Evolutionary conservation across 306 rosid genomes (phyloP), one percentile per base, ranked within the genome.

Genomic region (Lagenaria siceraria): DNA sequence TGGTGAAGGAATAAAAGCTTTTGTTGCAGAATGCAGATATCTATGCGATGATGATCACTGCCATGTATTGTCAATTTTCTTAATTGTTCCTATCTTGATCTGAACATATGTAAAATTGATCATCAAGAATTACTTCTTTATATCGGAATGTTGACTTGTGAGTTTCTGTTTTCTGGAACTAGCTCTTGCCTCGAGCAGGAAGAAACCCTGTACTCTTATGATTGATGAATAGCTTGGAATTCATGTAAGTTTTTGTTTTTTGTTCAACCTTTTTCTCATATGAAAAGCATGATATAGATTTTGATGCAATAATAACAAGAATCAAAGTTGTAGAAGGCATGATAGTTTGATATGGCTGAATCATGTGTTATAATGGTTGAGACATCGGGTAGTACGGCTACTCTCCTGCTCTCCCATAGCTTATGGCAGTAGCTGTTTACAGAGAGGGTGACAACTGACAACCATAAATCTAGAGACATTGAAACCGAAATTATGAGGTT

Each of bases 121-220:
- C 61, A 18, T 73, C 62, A 29, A 73, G 48, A 73, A 73, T 73
- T 73, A 52, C 60, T 73, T 73, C 55, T 71, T 5, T 29, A 73
- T 73, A 51, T 51, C 46, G 51, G 17, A 51, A 29, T 51, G 77
- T 73, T 51, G 43, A 29, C 18, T 29, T 27, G 15, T 29, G 59
- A 51, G 77, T 73, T 48, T 49, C 33, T 29, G 61, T 73, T 36
- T 17, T 73, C 77, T 73, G 58, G 61, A 73, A 52, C 46, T 49
- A 51, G 46, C 46, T 33, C 77, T 49, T 73, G 9, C 61, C 61
- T 71, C 7, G 60, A 73, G 46, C 38, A 49, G 77, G 61, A 17
- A 29, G 61, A 51, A 40, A 27, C 46, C 60, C 61, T 9, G 29
- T 29, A 73, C 38, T 73, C 27, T 18, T 48, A 29, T 51, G 61